Conservation (phyloP, 1,284 basidiomycete genomes). For the Heterobasidion parviporum region DNA sequence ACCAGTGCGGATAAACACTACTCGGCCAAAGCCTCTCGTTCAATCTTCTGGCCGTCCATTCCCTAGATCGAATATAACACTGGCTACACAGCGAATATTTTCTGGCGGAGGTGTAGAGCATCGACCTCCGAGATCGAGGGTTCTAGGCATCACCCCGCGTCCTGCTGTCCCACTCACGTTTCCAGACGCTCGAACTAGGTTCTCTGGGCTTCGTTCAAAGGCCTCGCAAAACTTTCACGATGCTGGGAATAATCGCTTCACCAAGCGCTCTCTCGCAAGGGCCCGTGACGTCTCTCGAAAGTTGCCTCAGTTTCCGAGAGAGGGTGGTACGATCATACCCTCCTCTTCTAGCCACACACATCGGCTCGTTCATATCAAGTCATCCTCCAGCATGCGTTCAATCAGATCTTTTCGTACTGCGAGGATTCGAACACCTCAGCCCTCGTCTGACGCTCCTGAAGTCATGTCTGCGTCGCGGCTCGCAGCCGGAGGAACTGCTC, state of each 20-base stretch:
- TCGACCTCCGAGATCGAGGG: neutral
- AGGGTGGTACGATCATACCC: neutral
- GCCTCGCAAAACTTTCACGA: no score
- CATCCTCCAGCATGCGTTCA: neutral
- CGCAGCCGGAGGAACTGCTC: no score
- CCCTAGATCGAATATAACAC: neutral
- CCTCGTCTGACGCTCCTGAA: neutral
- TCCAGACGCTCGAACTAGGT: no score
- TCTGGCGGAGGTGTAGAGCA: neutral
- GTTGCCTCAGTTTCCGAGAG: neutral
- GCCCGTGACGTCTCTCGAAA: neutral
- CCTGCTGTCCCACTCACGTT: neutral
- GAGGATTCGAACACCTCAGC: neutral
- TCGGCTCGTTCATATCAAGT: neutral
- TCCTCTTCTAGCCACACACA: neutral
- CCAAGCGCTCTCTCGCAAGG: no score
- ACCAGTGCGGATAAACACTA: neutral
- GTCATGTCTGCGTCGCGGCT: neutral
- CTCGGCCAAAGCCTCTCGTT: neutral
- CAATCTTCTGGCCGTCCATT: neutral
- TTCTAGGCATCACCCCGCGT: neutral
- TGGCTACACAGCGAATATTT: neutral
- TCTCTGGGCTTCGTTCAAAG: no score
- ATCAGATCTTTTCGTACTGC: neutral
- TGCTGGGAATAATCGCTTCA: no score